phyloP scores from a whole-genome alignment of 2,329 filamentous ascomycete species.

The Penicillium crustosum region DNA sequence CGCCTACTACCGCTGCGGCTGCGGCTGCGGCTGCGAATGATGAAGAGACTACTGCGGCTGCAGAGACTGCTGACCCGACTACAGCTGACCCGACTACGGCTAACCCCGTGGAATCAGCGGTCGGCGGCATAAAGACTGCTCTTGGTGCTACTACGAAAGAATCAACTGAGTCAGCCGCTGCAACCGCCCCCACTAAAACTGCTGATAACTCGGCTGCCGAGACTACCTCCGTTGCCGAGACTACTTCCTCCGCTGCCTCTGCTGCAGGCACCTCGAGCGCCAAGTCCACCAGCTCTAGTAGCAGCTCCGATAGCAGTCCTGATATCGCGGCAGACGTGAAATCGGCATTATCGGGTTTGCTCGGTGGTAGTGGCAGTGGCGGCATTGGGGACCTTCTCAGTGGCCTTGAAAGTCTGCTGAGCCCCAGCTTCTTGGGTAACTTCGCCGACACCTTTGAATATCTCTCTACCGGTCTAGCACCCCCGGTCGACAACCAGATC shows the following conservation, averaged over 20 bases:
- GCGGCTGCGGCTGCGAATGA: constrained; percentile 7
- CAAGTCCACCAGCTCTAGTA: constrained; percentile 10
- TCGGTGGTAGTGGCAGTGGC: constrained; percentile 1
- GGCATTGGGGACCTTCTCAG: constrained; percentile 2
- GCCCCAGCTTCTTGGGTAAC: constrained; percentile 23
- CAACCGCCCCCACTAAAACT: background rate
- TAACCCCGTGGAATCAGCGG: constrained; percentile 3
- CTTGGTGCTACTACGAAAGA: constrained; percentile 1
- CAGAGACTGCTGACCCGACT: background rate
- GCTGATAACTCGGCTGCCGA: constrained; percentile 3
- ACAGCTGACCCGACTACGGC: constrained; percentile 5
- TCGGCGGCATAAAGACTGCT: constrained; percentile 6
- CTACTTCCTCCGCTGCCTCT: constrained; percentile 7
- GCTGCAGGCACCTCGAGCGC: constrained; percentile 2
- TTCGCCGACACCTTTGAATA: constrained; percentile 27
- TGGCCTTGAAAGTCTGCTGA: constrained; percentile 18
- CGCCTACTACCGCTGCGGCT: background rate
- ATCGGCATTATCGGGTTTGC: constrained; percentile 3
- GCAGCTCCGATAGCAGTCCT: background rate
- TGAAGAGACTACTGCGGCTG: constrained; percentile 2
- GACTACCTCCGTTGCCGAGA: background rate
- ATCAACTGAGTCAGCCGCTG: background rate
- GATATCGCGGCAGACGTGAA: constrained; percentile 7
- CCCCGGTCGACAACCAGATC: constrained; percentile 27
- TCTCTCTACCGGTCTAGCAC: constrained; percentile 26